phyloP scores from a whole-genome alignment of 805 yeast species.

The Lachancea sp. region DNA sequence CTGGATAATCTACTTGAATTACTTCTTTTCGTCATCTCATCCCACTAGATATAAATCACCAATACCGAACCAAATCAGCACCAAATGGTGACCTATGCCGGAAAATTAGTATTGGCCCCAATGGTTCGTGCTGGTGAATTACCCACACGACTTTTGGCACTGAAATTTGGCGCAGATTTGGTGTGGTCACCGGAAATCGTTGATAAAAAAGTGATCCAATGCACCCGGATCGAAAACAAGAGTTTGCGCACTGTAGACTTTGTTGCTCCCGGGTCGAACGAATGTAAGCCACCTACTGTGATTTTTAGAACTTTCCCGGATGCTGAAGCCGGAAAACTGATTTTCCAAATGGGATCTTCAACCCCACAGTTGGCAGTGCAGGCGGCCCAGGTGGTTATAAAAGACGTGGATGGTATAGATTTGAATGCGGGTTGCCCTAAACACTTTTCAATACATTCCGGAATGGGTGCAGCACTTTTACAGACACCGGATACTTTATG shows the following conservation, averaged over 20 bases:
- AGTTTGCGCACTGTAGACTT: constrained; percentile 57
- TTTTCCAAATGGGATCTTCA: constrained; percentile 89
- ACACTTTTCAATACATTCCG: constrained; percentile 87
- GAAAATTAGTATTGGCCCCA: constrained; percentile 85
- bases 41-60: neutral
- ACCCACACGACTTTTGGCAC: constrained; percentile 76
- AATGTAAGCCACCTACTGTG: constrained; percentile 45
- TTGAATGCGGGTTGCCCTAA: constrained; percentile 97
- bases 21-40: neutral
- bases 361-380: constrained; percentile 77
- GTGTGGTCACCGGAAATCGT: constrained; percentile 96
- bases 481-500: constrained; percentile 74
- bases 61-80: neutral
- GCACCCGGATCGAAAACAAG: constrained; percentile 57
- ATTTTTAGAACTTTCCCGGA: constrained; percentile 69
- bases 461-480: constrained; percentile 95
- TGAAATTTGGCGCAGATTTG: constrained; percentile 83
- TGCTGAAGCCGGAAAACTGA: constrained; percentile 56
- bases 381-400: constrained; percentile 75
- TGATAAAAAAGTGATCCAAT: constrained; percentile 72
- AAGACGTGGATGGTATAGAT: constrained; percentile 89
- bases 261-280: constrained; percentile 32
- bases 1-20: neutral
- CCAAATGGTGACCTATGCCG: constrained; percentile 61
- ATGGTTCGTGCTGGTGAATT: constrained; percentile 96